Evolutionary conservation across 169 alveolate genomes (phyloP), one percentile per base, ranked within the genome.

Genomic region (Cryptosporidium bovis): DNA sequence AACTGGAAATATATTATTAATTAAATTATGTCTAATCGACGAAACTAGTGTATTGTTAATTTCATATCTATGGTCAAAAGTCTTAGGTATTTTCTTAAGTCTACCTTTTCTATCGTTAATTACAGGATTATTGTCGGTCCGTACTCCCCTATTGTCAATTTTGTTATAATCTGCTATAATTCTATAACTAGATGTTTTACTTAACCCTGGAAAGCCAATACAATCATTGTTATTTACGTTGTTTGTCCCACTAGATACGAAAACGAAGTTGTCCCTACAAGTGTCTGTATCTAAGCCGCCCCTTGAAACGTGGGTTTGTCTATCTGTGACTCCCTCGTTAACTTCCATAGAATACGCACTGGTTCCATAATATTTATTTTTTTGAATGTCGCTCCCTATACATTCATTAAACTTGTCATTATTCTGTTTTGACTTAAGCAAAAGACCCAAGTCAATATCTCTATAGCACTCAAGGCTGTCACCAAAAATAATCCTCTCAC

Each of bases 401-500:
- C 12, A 5, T 5, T n/a, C 20, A 5, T 5, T 4, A 53, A 6
- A n/a, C 0, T 1, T 53, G 20, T 6, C 20, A 53, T 53, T 40
- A 40, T 40, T 40, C 13, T 40, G 48, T 8, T 40, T 40, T 40
- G 48, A 40, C 0, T 40, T 40, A 40, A 40, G 48, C 48, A 40
- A 8, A 40, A 40, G 48, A 40, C 48, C 48, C 48, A 40, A 40
- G 10, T 40, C 48, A 2, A 77, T 53, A 10, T 77, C 69, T 27
- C 71, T 77, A 34, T 60, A 77, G 16, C 40, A 50, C 40, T 46
- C 51, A 4, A 77, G 51, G 24, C 71, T 56, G 34, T 56, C 71
- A n/a, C 87, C 87, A 13, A 77, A 15, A 15, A 77, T 77, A 15
- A 71, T 77, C 31, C 44, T 77, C 31, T 77, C 87, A 34, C 87